These are phyloP conservation scores for Paramarasmius palmivorus DNA, from an alignment of 1,284 basidiomycete genomes.

Conservation along the genomic window DNA sequence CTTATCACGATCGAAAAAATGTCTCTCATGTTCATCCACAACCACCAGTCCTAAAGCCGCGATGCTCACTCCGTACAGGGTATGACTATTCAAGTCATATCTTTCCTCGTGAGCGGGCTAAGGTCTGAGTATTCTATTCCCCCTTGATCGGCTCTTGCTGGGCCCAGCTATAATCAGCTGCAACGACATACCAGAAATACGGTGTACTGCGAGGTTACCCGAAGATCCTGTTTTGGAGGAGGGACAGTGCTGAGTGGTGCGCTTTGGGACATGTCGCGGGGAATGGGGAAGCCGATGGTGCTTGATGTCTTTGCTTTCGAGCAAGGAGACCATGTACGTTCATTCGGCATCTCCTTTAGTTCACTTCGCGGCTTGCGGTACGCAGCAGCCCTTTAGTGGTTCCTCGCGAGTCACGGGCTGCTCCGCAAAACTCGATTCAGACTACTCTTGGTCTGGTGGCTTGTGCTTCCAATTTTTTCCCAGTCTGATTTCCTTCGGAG, in stretches of 20 bases:
- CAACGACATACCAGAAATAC: constrained; percentile 16
- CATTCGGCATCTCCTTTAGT: constrained; percentile 38
- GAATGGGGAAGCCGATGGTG: constrained; percentile 20
- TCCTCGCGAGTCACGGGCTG: neutral
- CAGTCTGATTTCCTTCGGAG: neutral
- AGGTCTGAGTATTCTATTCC: constrained; percentile 15
- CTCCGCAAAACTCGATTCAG: constrained; percentile 53
- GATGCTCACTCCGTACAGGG: constrained; percentile 15
- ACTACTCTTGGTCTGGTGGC: constrained; percentile 50
- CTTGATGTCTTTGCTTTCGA: constrained; percentile 13
- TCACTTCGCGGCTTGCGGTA: constrained; percentile 49
- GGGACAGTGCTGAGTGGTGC: neutral
- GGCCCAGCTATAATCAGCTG: constrained; percentile 9
- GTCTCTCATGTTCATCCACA: neutral
- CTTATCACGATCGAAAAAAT: neutral
- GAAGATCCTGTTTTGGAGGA: constrained; percentile 5
- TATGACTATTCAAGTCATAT: too few relatives aligned
- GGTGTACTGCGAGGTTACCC: neutral
- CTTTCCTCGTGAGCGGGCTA: constrained; percentile 10
- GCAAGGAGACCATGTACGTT: too few relatives aligned
- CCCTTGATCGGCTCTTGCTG: constrained; percentile 14
- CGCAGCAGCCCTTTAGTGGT: constrained; percentile 12
- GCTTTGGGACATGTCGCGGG: constrained; percentile 25
- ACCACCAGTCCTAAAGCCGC: constrained; percentile 15
- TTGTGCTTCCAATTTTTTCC: constrained; percentile 4